Evolutionary conservation across 768 basidiomycete species (phyloP), one percentile per base, ranked within the genome.

Genomic region (Pleurotus pulmonarius): DNA sequence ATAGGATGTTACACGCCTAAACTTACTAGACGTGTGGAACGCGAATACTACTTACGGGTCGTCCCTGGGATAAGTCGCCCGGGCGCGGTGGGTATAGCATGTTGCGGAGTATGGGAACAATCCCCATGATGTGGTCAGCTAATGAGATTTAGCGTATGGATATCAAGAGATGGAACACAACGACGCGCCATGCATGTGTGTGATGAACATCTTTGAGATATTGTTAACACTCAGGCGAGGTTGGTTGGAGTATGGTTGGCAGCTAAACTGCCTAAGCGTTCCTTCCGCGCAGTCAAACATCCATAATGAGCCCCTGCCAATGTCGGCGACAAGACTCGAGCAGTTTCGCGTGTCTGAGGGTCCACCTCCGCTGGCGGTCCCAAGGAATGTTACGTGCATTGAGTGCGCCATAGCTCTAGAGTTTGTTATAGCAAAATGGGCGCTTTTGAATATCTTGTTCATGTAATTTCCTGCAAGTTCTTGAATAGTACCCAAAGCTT

Each of bases 231-330:
- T 77, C 55, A 84, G 63, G 48, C 64, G 62, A 40, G 64, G 62
- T 47, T 59, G 68, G 55, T 41, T 59, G 59, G 62, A 63, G 58
- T 29, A 61, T 55, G 84, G 82, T 57, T 88, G 85, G 4, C 72
- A 69, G 15, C 73, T 69, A 60, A 92, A 85, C 65, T 92, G 90
- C 24, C 87, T 76, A 12, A 81, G 70, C 11, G 90, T 91, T 37
- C 91, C 91, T 69, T 92, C 89, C 12, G 88, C 90, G 69, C 90
- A 90, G 67, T 92, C 90, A 18, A 92, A 78, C 86, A 92, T 86
- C 88, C 89, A 91, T 22, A 89, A 70, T 7, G 79, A 73, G 15
- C 79, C 77, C 59, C 84, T 73, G 8, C 75, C 77, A 8, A 87
- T 68, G 62, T 85, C 82, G 40, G 85, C 79, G 38, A 87, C 79